Percentiles rank a stretch among this genome's conserved stretches.
These are phyloP conservation scores for Trematosphaeria pertusa DNA, from an alignment of 2,329 filamentous ascomycete species.

Conservation along the genomic window DNA sequence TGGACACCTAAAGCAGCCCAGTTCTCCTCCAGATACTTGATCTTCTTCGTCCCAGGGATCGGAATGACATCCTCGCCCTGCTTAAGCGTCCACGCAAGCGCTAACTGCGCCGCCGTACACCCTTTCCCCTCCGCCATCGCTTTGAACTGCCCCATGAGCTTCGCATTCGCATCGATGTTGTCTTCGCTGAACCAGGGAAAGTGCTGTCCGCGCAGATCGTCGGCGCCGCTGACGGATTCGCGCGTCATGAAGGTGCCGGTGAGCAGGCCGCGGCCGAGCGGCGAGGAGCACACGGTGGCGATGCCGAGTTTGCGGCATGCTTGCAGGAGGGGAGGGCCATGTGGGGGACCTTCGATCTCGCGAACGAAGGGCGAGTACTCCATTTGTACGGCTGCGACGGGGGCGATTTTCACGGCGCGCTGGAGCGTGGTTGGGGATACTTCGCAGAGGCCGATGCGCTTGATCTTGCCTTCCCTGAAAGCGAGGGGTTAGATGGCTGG, in stretches of 20 bases:
- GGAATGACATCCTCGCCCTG: constrained; percentile 60
- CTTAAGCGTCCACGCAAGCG: constrained; percentile 42
- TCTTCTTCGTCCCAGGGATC: constrained; percentile 55
- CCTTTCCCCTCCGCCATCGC: constrained; percentile 52
- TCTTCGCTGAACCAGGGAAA: constrained; percentile 49
- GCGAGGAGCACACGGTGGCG: constrained; percentile 6
- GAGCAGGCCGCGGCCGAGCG: background rate
- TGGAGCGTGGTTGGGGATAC: constrained; percentile 51
- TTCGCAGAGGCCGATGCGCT: constrained; percentile 51
- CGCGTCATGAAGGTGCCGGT: background rate
- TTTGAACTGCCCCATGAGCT: constrained; percentile 29
- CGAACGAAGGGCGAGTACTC: constrained; percentile 56
- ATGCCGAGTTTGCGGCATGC: constrained; percentile 48
- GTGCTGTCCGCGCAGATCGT: constrained; percentile 8
- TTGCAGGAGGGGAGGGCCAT: constrained; percentile 28
- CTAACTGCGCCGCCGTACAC: constrained; percentile 63
- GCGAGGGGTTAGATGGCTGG: too few species aligned
- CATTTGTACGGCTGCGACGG: constrained; percentile 53
- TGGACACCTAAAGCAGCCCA: constrained; percentile 13
- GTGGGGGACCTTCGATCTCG: constrained; percentile 47
- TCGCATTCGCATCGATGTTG: constrained; percentile 31
- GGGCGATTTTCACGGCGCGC: constrained; percentile 52
- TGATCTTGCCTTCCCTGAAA: constrained; percentile 52
- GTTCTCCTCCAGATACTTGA: constrained; percentile 26
- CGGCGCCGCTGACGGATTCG: background rate